phyloP scores from a whole-genome alignment of 2,329 filamentous ascomycete genomes.

The Stagonosporopsis tanaceti region DNA sequence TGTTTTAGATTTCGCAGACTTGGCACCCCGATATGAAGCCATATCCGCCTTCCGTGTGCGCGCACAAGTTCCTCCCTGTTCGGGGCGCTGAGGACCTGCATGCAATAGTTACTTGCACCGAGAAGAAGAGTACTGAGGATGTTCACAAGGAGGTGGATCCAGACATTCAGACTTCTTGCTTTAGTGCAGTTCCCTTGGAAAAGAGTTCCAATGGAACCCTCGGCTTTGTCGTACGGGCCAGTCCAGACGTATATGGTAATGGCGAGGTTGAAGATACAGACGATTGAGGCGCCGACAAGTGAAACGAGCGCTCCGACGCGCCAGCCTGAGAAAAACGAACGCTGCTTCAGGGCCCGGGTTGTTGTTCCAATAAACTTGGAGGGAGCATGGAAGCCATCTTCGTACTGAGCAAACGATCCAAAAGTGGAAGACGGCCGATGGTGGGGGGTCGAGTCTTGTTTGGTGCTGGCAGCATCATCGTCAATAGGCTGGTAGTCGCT shows the following conservation, averaged over 20 bases:
- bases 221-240: neutral
- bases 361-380: neutral
- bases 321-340: constrained; percentile 13
- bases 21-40: constrained; percentile 54
- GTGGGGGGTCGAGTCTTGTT: neutral
- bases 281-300: constrained; percentile 12
- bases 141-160: constrained; percentile 59
- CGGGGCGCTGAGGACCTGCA: constrained; percentile 38
- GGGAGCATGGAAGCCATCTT: neutral
- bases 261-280: constrained; percentile 15
- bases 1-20: constrained; percentile 50
- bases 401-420: neutral
- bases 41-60: constrained; percentile 41
- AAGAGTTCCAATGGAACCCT: constrained; percentile 2
- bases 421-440: neutral
- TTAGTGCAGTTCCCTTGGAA: constrained; percentile 10
- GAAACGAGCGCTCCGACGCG: constrained; percentile 16
- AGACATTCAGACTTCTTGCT: constrained; percentile 14
- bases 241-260: constrained; percentile 13
- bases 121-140: constrained; percentile 47
- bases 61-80: constrained; percentile 30
- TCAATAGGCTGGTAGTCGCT: neutral
- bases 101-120: constrained; percentile 36
- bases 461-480: neutral
- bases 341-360: neutral